phyloP scores from a whole-genome alignment of 176 grass and related monocot species.

The Carex kokanica region DNA sequence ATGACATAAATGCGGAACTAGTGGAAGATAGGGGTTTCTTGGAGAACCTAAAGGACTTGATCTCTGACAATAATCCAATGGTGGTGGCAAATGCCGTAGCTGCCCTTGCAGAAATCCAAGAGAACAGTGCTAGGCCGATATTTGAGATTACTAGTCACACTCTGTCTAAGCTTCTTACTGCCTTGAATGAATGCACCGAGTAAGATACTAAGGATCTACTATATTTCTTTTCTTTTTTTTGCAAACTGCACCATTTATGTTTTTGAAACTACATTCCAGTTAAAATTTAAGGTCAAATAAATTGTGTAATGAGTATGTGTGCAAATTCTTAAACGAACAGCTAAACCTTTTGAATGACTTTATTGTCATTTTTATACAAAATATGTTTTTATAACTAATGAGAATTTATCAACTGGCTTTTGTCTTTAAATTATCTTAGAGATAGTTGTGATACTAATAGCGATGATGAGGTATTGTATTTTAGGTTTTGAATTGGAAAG shows the following conservation, averaged over 20 bases:
- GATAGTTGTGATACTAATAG: no score
- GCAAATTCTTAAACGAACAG: no score
- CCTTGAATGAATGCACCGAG: slow-evolving; percentile 99
- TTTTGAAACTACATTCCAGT: neutral
- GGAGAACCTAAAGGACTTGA: slow-evolving; percentile 88
- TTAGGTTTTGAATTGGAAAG: no score
- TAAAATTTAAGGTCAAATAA: no score
- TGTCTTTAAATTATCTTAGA: no score
- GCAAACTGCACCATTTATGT: neutral
- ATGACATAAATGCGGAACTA: slow-evolving; percentile 97
- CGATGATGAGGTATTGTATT: no score
- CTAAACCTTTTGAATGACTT: no score
- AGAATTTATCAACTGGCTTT: no score
- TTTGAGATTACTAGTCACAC: slow-evolving; percentile 99
- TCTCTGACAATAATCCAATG: slow-evolving; percentile 99
- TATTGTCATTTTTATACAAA: no score
- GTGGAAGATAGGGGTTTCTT: slow-evolving; percentile 98
- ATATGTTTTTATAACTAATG: no score
- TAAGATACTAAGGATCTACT: slow-evolving; percentile 34
- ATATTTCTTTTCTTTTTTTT: neutral
- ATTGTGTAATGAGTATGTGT: no score
- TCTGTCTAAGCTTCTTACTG: slow-evolving; percentile 91
- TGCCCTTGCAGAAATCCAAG: slow-evolving; percentile 95
- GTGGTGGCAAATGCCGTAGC: slow-evolving; percentile 99
- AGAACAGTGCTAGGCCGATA: slow-evolving; percentile 61